A percentile compares a stretch with the other conserved stretches of the same genome.
phyloP scores from a whole-genome alignment of 352 stramenopile genomes.

The Globisporangium viniferum region DNA sequence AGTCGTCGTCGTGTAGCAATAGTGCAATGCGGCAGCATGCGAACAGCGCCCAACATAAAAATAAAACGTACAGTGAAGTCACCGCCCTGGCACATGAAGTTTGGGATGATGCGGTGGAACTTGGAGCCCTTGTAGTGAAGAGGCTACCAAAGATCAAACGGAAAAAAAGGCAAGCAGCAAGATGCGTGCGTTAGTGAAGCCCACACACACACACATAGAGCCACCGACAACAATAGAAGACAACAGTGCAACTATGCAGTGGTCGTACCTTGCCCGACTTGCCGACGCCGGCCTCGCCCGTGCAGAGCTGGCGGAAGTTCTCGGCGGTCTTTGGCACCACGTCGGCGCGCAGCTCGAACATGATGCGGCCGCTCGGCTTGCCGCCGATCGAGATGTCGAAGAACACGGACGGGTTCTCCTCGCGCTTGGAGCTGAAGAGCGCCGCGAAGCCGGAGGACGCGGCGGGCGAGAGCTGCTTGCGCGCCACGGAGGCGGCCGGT shows the following conservation, averaged over 20 bases:
- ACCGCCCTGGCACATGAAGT: slow-evolving; percentile 96
- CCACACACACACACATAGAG: slow-evolving; percentile 3
- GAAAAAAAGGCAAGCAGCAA: background rate
- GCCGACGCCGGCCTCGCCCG: slow-evolving; percentile 93
- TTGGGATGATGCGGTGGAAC: slow-evolving; percentile 93
- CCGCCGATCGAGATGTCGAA: slow-evolving; percentile 97
- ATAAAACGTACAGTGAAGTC: slow-evolving; percentile 92
- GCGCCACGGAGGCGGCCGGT: slow-evolving; percentile 11
- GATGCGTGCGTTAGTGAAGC: background rate
- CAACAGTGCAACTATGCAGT: background rate
- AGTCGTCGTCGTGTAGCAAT: background rate
- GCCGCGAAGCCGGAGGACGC: slow-evolving; percentile 12
- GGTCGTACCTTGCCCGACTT: slow-evolving; percentile 47
- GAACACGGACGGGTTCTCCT: slow-evolving; percentile 91
- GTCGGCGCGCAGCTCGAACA: slow-evolving; percentile 92
- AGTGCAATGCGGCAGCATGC: background rate
- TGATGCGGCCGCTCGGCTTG: slow-evolving; percentile 75
- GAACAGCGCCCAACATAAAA: background rate
- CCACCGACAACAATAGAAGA: background rate
- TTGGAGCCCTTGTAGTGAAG: slow-evolving; percentile 86
- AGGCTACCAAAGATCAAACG: slow-evolving; percentile 17
- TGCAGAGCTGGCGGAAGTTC: slow-evolving; percentile 98
- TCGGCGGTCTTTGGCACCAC: slow-evolving; percentile 97
- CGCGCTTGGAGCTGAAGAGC: slow-evolving; percentile 59
- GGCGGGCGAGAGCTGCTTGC: slow-evolving; percentile 15